A percentile compares a stretch with the other conserved stretches of the same genome.
Evolutionary conservation across 2,329 filamentous ascomycete genomes (phyloP).

Genomic region (Stagonosporopsis rhizophila): DNA sequence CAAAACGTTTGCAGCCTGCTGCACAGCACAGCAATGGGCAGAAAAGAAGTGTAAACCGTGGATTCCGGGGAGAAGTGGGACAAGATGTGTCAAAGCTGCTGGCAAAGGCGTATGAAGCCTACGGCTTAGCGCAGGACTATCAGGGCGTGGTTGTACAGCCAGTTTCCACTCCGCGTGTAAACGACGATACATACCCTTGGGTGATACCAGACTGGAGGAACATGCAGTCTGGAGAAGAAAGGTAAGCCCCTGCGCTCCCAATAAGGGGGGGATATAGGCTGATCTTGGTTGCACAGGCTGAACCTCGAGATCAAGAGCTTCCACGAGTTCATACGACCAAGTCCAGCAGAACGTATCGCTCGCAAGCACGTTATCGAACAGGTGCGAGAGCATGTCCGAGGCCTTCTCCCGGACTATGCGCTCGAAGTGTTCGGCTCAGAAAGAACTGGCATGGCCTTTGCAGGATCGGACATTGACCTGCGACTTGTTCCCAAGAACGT

Average conservation of each 20-base stretch:
- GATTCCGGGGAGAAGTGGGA: not conserved
- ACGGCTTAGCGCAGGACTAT: slow-evolving; percentile 24
- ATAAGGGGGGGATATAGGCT: not conserved
- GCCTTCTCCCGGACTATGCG: slow-evolving; percentile 29
- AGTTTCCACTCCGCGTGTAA: slow-evolving; percentile 3
- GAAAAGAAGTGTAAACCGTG: not conserved
- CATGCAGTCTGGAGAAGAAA: slow-evolving; percentile 15
- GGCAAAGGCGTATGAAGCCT: slow-evolving; percentile 15
- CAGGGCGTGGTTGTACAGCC: slow-evolving; percentile 26
- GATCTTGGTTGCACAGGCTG: slow-evolving; percentile 25
- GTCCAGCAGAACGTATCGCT: slow-evolving; percentile 51
- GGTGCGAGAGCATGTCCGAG: slow-evolving; percentile 27
- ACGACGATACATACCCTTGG: slow-evolving; percentile 31
- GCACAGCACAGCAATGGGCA: not conserved
- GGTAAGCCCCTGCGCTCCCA: slow-evolving; percentile 13
- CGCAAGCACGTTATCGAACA: slow-evolving; percentile 46
- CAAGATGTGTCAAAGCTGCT: slow-evolving; percentile 14
- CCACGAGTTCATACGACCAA: slow-evolving; percentile 47
- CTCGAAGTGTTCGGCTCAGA: slow-evolving; percentile 62
- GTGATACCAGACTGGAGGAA: slow-evolving; percentile 2
- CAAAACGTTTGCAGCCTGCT: not conserved
- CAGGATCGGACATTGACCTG: slow-evolving; percentile 64
- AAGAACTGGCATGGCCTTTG: slow-evolving; percentile 59
- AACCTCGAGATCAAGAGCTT: slow-evolving; percentile 37
- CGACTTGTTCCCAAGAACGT: slow-evolving; percentile 37